Percentiles rank a stretch among this genome's conserved stretches.
phyloP scores from a whole-genome alignment of 371 early-diverging fungal species.

The Mycotypha africana region DNA sequence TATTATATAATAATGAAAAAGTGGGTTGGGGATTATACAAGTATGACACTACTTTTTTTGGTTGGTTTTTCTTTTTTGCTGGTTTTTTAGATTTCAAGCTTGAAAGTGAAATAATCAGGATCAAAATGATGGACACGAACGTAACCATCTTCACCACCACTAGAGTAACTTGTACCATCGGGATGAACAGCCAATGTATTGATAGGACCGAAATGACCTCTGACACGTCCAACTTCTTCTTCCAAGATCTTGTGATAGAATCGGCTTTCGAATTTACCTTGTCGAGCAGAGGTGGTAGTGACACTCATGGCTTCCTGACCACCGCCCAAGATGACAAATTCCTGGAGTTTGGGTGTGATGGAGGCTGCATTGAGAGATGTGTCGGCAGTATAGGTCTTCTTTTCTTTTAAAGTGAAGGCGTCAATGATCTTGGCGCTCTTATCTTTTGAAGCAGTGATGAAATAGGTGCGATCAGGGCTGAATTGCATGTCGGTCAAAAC shows the following conservation, averaged over 20 bases:
- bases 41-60: not conserved
- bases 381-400: slow-evolving; percentile 88
- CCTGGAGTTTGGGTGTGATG: slow-evolving; percentile 82
- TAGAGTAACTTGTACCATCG: slow-evolving; percentile 89
- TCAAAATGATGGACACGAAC: slow-evolving; percentile 97
- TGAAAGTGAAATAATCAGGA: slow-evolving; percentile 92
- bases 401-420: slow-evolving; percentile 70
- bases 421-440: slow-evolving; percentile 91
- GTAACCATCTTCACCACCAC: slow-evolving; percentile 98
- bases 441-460: slow-evolving; percentile 98
- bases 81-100: slow-evolving; percentile 49
- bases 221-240: slow-evolving; percentile 96
- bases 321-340: slow-evolving; percentile 79
- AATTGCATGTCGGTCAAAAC: slow-evolving; percentile 94
- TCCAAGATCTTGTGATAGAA: slow-evolving; percentile 98
- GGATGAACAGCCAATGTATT: slow-evolving; percentile 98
- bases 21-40: not conserved
- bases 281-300: slow-evolving; percentile 91
- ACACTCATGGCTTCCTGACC: slow-evolving; percentile 87
- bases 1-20: not conserved
- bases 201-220: slow-evolving; percentile 99
- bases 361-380: slow-evolving; percentile 97
- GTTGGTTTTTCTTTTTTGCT: too few relatives aligned
- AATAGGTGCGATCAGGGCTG: slow-evolving; percentile 88
- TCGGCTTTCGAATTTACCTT: slow-evolving; percentile 98